Conservation (phyloP, 108 stramenopile species). For the Fragilariopsis cylindrus region DNA sequence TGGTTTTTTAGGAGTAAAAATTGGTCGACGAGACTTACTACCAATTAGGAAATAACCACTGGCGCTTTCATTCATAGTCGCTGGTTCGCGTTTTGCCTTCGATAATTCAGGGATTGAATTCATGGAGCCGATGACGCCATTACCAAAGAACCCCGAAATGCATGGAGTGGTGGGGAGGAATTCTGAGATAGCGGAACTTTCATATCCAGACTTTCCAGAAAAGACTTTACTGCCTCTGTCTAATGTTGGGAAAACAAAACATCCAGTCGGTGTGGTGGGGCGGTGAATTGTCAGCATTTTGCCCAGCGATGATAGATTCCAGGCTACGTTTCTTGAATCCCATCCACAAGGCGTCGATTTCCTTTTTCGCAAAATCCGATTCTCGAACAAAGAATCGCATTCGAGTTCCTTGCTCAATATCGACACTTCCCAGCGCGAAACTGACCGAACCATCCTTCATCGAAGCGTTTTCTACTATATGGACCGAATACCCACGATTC, state of each 20-base stretch:
- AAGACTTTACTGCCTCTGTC: constrained; percentile 83
- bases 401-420: constrained; percentile 71
- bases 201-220: constrained; percentile 73
- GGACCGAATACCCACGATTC: constrained; percentile 73
- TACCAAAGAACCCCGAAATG: constrained; percentile 77
- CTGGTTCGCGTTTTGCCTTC: constrained; percentile 21
- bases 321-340: constrained; percentile 79
- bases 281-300: neutral
- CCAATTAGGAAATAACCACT: constrained; percentile 68
- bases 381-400: constrained; percentile 87
- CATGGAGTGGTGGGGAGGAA: constrained; percentile 58
- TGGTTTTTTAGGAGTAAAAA: constrained; percentile 51
- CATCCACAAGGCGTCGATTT: constrained; percentile 81
- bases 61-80: constrained; percentile 68
- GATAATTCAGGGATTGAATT: constrained; percentile 28
- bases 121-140: constrained; percentile 73
- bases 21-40: constrained; percentile 64
- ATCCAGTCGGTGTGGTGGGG: constrained; percentile 57
- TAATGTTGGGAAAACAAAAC: constrained; percentile 74
- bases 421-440: constrained; percentile 71
- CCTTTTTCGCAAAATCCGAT: constrained; percentile 82
- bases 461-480: constrained; percentile 80
- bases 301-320: constrained; percentile 19
- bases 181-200: constrained; percentile 54
- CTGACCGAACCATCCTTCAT: constrained; percentile 89